Evolutionary conservation across 2,329 filamentous ascomycete genomes (phyloP), one percentile per base, ranked within the genome.

Genomic region (Fusarium sp.): DNA sequence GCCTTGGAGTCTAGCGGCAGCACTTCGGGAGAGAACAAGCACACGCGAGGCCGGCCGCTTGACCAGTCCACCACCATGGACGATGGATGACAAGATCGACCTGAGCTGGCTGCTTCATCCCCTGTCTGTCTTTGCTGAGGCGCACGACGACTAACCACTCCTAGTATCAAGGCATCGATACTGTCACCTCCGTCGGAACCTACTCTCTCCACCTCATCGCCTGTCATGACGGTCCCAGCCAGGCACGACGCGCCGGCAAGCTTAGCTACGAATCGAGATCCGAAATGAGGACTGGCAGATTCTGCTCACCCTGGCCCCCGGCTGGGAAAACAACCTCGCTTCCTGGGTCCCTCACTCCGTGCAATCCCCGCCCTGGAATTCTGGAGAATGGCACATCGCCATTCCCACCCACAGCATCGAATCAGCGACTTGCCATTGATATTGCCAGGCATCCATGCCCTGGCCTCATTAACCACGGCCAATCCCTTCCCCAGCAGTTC

Each of bases 371-470:
- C 66, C 59, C 64, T 69, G 67, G 54, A 66, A 52, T 73, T 74
- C 67, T 66, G 72, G 60, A 70, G 74, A 78, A 70, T 70, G 66
- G 69, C 63, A 78, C 68, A 72, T 73, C 64, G 61, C 66, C 66
- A 66, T 68, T 67, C 68, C 61, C 68, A 63, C 61, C 52, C 64
- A 65, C 66, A 64, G 45, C 64, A 66, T 70, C 71, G 66, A 77
- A 77, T 72, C 73, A 70, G 76, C 66, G 48, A 52, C 71, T 52
- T 59, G 62, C 34, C 66, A 66, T 70, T 73, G 69, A 54, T 61
- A 63, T 71, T 73, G 32, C 63, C 45, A 23, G 39, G 25, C 50
- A 30, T 66, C 67, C 45, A 60, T 30, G 27, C 37, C 58, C 56
- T 64, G 67, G 56, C 25, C 37, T 64, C 23, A 41, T 65, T 48